Evolutionary conservation across 1,284 basidiomycete genomes (phyloP).

Genomic region (Fomitopsis palustris): DNA sequence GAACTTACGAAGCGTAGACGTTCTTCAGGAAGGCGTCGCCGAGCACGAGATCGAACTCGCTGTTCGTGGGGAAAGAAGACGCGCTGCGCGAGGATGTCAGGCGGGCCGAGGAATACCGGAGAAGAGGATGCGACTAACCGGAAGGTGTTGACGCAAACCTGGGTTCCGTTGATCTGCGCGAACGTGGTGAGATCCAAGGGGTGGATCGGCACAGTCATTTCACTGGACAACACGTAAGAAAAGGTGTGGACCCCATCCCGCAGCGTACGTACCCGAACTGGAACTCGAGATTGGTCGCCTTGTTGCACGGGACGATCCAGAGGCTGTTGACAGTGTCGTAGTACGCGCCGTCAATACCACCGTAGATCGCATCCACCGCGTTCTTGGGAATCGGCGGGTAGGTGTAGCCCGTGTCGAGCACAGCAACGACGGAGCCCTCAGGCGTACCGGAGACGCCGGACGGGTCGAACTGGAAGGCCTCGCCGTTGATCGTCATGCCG

Average conservation of each 20-base stretch:
- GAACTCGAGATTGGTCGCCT: constrained; percentile 21
- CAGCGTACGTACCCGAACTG: constrained; percentile 22
- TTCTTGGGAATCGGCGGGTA: constrained; percentile 23
- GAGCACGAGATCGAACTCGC: constrained; percentile 32
- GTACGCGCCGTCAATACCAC: constrained; percentile 21
- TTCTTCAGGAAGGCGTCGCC: constrained; percentile 39
- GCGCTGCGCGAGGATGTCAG: constrained; percentile 12
- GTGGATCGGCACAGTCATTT: constrained; percentile 18
- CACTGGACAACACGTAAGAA: constrained; percentile 1
- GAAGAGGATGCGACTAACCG: constrained; percentile 6
- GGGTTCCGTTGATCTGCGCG: constrained; percentile 13
- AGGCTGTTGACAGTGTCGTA: constrained; percentile 16
- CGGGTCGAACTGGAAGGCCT: constrained; percentile 24
- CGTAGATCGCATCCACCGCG: constrained; percentile 29
- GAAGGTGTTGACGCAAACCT: constrained; percentile 23
- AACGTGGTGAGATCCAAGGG: constrained; percentile 25
- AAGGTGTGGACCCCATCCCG: not conserved
- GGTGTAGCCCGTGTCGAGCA: constrained; percentile 31
- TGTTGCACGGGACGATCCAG: constrained; percentile 26
- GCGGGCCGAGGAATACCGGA: not conserved
- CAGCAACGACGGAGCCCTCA: constrained; percentile 24
- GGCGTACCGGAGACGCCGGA: constrained; percentile 24
- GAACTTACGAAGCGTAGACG: constrained; percentile 35
- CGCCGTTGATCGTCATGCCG: constrained; percentile 26
- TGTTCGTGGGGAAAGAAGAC: constrained; percentile 16